Conservation (phyloP, 2,329 filamentous ascomycete genomes). For the Colletotrichum sp. region DNA sequence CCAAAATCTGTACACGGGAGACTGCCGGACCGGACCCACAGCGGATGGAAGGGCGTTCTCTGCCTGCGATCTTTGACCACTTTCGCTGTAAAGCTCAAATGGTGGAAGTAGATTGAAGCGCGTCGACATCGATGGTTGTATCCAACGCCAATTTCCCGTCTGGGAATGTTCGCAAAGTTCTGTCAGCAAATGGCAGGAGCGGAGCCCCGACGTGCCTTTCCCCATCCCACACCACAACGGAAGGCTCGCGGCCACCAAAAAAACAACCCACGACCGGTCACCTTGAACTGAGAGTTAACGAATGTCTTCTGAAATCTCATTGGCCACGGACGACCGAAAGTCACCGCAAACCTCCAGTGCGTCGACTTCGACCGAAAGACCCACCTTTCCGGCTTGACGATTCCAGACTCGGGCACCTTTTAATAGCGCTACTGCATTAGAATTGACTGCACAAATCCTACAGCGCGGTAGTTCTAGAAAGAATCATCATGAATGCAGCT, state of each 20-base stretch:
- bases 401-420: background rate
- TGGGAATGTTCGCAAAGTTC: fast-evolving
- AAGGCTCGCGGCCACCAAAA: background rate
- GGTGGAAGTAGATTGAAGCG: background rate
- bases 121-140: background rate
- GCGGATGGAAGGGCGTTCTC: background rate
- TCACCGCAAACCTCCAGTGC: background rate
- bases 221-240: background rate
- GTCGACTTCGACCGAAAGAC: background rate
- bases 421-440: too few species aligned
- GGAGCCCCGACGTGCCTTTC: background rate
- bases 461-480: fast-evolving
- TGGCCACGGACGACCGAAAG: background rate
- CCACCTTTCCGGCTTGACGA: background rate
- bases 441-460: too few species aligned
- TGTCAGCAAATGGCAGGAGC: background rate
- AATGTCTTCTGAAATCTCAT: background rate
- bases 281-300: background rate
- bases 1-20: background rate
- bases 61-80: background rate
- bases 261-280: background rate
- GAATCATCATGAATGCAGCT: background rate
- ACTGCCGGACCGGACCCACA: background rate
- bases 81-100: background rate
- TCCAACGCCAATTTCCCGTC: background rate